Evolutionary conservation across 495 filamentous ascomycete species (phyloP), one percentile per base, ranked within the genome.

Genomic region (Neurospora sp.): DNA sequence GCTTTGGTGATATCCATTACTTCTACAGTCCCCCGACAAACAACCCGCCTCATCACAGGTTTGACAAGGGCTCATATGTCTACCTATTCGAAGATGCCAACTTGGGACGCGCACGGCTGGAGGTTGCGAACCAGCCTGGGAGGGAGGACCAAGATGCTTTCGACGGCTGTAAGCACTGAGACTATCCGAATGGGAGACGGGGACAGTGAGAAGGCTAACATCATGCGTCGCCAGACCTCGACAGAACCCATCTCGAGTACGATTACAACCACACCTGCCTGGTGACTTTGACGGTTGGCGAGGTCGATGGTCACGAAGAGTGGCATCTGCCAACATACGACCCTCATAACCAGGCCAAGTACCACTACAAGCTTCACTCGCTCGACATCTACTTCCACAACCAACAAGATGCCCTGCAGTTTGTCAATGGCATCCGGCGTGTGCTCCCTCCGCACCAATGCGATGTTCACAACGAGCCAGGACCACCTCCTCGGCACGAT

Each of bases 341-440:
- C 75, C 87, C 87, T 10, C 84, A 86, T 27, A 90, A 91, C 77
- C 86, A 93, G 74, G 88, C 86, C 42, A 90, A 89, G 74, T 92
- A 91, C 72, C 85, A 92, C 70, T 90, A 92, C 79, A 90, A 89
- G 73, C 83, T 97, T 1, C 91, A 96, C 77, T 93, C 92, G 3
- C 74, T 97, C 71, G 94, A 97, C 78, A 87, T 97, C 45, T 97
- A 97, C 80, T 94, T 97, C 81, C 97, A 93, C 92, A 93, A 87
- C 1, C 82, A 87, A 69, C 87, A 90, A 40, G 94, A 97, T 80
- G 91, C 91, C 4, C 82, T 88, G 39, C 83, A 89, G 65, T 94
- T 97, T 73, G 82, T 96, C 70, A 89, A 93, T 73, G 84, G 86
- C 35, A 77, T 90, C 40, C 85, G 89, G 61, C 85, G 83, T 37